A percentile compares a stretch with the other conserved stretches of the same genome.
Evolutionary conservation across 306 rosid genomes (phyloP).

Genomic region (Ormosia semicastrata): DNA sequence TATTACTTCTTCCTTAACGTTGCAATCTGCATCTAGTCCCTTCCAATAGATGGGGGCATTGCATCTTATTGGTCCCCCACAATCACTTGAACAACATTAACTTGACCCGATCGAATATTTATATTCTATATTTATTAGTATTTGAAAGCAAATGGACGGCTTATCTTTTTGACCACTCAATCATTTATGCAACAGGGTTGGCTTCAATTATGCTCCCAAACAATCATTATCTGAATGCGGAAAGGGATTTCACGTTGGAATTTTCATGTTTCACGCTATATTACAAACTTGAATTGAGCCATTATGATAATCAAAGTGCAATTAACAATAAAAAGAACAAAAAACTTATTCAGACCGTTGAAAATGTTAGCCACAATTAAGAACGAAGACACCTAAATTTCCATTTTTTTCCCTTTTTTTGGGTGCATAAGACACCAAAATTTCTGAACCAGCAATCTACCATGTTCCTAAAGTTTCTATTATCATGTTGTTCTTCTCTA

Average conservation of each 20-base stretch:
- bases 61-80: not conserved
- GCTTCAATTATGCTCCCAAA: slow-evolving; percentile 23
- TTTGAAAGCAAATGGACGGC: slow-evolving; percentile 4
- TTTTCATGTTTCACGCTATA: slow-evolving; percentile 10
- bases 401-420: no score
- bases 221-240: slow-evolving; percentile 27
- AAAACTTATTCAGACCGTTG: not conserved
- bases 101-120: not conserved
- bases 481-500: not conserved
- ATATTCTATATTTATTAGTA: not conserved
- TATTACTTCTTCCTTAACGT: not conserved
- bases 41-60: not conserved
- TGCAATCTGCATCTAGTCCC: no score
- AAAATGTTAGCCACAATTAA: not conserved
- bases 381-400: not conserved
- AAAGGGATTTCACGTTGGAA: slow-evolving; percentile 16
- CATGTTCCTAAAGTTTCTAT: not conserved
- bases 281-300: not conserved
- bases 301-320: not conserved
- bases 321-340: not conserved
- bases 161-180: slow-evolving; percentile 23
- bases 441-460: not conserved
- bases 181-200: slow-evolving; percentile 23
- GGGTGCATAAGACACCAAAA: not conserved
- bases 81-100: not conserved